A percentile compares a stretch with the other conserved stretches of the same genome.
These are phyloP conservation scores for Pterulicium gracile DNA, from an alignment of 1,284 basidiomycete species.

Conservation along the genomic window DNA sequence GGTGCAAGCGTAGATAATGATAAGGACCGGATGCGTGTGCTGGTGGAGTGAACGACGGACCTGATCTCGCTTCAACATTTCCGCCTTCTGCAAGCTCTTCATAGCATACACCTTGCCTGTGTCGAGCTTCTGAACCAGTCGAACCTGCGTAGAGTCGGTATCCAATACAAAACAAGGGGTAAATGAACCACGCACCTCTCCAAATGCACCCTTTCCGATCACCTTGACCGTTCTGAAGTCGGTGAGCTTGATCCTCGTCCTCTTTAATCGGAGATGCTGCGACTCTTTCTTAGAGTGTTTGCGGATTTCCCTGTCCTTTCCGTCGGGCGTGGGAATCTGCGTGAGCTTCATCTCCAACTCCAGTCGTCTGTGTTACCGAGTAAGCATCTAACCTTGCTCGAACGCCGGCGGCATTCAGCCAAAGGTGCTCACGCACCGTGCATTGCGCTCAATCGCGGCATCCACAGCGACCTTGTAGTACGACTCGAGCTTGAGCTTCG, in stretches of 20 bases:
- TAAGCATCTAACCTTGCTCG: conserved; percentile 28
- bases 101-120: conserved; percentile 98
- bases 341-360: conserved; percentile 87
- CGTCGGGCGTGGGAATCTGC: conserved; percentile 65
- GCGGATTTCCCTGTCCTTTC: conserved; percentile 85
- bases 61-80: conserved; percentile 99
- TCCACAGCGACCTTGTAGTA: conserved; percentile 95
- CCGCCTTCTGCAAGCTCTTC: conserved; percentile 96
- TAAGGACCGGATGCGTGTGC: no score
- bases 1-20: no score
- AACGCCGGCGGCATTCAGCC: conserved; percentile 16
- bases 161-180: conserved; percentile 1
- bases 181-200: conserved; percentile 58
- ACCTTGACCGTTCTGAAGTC: conserved; percentile 98
- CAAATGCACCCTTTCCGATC: conserved; percentile 98
- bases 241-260: conserved; percentile 87
- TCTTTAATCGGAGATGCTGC: conserved; percentile 80
- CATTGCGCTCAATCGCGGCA: conserved; percentile 70
- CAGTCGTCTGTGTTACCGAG: conserved; percentile 78
- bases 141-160: conserved; percentile 43
- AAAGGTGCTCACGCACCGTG: conserved; percentile 23
- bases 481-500: conserved; percentile 95
- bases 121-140: conserved; percentile 93
- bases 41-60: conserved; percentile 29
- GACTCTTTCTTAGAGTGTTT: conserved; percentile 89